Percentiles rank a stretch among this genome's conserved stretches.
These are phyloP conservation scores for Cladosporium halotolerans DNA, from an alignment of 2,329 filamentous ascomycete genomes.

Conservation along the genomic window DNA sequence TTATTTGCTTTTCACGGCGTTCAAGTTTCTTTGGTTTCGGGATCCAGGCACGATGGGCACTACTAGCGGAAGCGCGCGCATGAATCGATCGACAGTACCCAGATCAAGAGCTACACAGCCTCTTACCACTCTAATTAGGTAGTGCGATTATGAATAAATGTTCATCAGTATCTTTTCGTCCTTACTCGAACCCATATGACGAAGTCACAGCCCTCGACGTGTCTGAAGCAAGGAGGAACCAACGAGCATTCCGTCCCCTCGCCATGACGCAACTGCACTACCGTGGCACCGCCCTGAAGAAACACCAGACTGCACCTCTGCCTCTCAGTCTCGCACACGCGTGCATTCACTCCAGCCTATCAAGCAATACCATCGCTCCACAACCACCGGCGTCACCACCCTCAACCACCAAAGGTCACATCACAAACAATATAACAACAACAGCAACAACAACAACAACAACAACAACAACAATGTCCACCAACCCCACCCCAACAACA, in stretches of 20 bases:
- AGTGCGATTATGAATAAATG: no score
- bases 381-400: no score
- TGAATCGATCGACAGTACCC: background rate
- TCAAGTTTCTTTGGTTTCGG: background rate
- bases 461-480: background rate
- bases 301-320: no score
- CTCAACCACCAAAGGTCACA: no score
- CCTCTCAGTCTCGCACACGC: no score
- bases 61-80: no score
- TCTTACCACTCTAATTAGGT: background rate
- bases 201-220: background rate
- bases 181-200: background rate
- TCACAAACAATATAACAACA: background rate
- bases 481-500: no score
- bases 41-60: background rate
- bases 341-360: no score
- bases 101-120: slow-evolving; percentile 10
- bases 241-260: slow-evolving; percentile 11
- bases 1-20: background rate
- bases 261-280: background rate
- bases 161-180: background rate
- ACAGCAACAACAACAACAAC: background rate
- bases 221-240: background rate
- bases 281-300: no score
- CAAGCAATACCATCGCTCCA: no score